Base-by-base conservation (phyloP, 1,284 basidiomycete species). In the Puccinia sorghi region DNA sequence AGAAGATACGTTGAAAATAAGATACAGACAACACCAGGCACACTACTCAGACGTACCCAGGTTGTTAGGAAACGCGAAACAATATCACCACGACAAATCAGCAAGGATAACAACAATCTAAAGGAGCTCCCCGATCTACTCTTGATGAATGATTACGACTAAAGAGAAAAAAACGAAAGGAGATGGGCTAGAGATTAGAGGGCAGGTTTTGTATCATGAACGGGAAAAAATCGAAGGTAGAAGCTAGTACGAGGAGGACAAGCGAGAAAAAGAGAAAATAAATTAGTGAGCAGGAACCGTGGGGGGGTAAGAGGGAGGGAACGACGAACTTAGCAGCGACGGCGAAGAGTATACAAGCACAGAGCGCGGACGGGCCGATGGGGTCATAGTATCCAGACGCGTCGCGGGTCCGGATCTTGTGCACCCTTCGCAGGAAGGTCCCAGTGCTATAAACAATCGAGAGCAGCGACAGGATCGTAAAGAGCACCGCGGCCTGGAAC, bases 381-480 rank as follows among this genome's bases (percentile, higher is more conserved):
- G 72, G 72, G 25, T 75, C 72, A 32, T 75, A 66, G 27, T 75
- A 75, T 8, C 72, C 72, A 5, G 25, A 20, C 17, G 72, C 72
- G n/a, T 46, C 25, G 1, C 72, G 43, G 27, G 27, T 48, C 50
- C 93, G 88, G 81, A 99, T 88, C 81, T 89, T 90, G 78, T 89
- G 83, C 13, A 93, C 91, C 71, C 96, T 90, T 84, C 90, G 92
- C n/a, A 93, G 88, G 84, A 96, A 99, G 82, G 96, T 92, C 79
- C 88, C 88, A 2, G 92, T 92, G 0, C 92, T 89, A 86, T 99
- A 99, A 20, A 91, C 90, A 81, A 98, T 93, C 2, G 94, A 89
- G 66, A 93, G 85, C n/a, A 99, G 88, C 17, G 97, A 92, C 9
- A 92, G 90, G 76, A 94, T 84, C 0, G 95, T 97, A 87, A 99